phyloP scores from a whole-genome alignment of 331 rosid species.

The Rhamnella rubrinervis region DNA sequence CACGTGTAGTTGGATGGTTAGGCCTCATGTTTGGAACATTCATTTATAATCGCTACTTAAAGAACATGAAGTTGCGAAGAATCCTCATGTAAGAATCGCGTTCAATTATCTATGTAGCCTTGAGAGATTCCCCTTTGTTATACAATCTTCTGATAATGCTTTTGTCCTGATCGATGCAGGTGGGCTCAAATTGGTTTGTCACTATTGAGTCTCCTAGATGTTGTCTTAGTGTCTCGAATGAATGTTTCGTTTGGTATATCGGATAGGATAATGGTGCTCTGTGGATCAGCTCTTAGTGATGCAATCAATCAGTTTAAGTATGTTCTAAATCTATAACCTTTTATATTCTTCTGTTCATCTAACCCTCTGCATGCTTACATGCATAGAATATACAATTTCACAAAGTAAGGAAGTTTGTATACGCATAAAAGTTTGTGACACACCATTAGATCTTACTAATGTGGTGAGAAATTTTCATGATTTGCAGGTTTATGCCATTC shows the following conservation, averaged over 20 bases:
- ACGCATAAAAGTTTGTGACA: too few species aligned
- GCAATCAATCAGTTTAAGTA: slow-evolving; percentile 83
- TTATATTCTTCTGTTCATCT: background rate
- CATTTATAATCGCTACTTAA: slow-evolving; percentile 54
- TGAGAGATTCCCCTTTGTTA: background rate
- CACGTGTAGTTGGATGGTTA: slow-evolving; percentile 70
- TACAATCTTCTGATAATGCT: slow-evolving; percentile 22
- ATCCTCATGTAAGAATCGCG: slow-evolving; percentile 62
- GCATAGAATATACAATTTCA: background rate
- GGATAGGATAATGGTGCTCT: slow-evolving; percentile 62
- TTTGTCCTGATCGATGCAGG: slow-evolving; percentile 41
- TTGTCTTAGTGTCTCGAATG: slow-evolving; percentile 57
- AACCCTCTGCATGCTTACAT: background rate
- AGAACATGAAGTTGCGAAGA: slow-evolving; percentile 60
- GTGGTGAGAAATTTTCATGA: background rate
- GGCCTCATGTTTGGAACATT: slow-evolving; percentile 85
- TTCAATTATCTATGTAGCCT: background rate
- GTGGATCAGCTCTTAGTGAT: slow-evolving; percentile 70
- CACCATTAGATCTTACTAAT: background rate
- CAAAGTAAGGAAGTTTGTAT: background rate
- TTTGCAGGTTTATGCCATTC: slow-evolving; percentile 88
- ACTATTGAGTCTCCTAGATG: slow-evolving; percentile 52
- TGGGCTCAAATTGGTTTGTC: slow-evolving; percentile 66
- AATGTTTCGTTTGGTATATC: slow-evolving; percentile 59
- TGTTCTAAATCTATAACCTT: slow-evolving; percentile 18